Conservation (phyloP, 306 rosid genomes). For the Prunus fruticosa region DNA sequence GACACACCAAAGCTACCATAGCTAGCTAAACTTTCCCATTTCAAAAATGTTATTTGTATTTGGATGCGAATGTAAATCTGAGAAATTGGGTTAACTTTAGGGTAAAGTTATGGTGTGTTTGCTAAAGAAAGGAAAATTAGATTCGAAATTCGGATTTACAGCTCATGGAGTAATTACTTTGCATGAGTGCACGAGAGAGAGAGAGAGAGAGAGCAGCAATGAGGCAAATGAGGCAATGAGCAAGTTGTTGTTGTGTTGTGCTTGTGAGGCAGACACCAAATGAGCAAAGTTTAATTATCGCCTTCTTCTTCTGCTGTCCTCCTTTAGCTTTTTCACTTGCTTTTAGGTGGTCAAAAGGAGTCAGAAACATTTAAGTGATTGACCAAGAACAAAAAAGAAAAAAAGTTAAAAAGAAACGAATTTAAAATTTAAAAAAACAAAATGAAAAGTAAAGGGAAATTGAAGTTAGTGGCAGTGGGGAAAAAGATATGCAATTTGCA, state of each 20-base stretch:
- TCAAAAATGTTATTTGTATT: neutral
- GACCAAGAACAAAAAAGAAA: conserved; percentile 4
- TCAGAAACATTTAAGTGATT: conserved; percentile 17
- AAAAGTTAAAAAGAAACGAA: neutral
- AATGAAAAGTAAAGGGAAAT: neutral
- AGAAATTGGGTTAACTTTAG: conserved; percentile 23
- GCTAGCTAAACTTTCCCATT: neutral
- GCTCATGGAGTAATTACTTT: neutral
- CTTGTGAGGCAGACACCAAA: neutral
- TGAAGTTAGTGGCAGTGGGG: conserved; percentile 2
- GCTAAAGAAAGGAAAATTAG: neutral
- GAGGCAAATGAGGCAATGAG: neutral
- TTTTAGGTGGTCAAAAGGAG: conserved; percentile 33
- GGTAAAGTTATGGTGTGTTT: conserved; percentile 23
- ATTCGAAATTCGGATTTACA: conserved; percentile 13
- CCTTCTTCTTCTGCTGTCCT: neutral
- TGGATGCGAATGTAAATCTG: neutral
- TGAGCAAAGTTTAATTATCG: too few species aligned
- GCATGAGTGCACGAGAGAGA: neutral
- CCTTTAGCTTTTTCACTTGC: conserved; percentile 6
- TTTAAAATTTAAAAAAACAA: neutral
- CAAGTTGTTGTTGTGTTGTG: neutral
- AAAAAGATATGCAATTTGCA: conserved; percentile 22
- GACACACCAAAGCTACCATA: neutral
- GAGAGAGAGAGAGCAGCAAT: neutral